These are phyloP conservation scores for Cercophora samala DNA, from an alignment of 495 filamentous ascomycete species.

Conservation along the genomic window DNA sequence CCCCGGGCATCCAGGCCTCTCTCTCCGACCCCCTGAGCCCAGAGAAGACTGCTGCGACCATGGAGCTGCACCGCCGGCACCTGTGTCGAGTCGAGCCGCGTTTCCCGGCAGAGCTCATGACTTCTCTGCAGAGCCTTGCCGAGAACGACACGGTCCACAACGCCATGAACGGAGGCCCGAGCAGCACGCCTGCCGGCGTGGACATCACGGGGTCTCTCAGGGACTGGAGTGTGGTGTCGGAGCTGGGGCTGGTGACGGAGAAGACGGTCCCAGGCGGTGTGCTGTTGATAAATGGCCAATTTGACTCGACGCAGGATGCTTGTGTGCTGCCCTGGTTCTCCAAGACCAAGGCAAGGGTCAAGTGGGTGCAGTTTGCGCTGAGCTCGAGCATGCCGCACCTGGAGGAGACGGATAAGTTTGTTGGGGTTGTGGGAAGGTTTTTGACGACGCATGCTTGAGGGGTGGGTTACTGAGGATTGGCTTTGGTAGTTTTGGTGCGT, in stretches of 20 bases:
- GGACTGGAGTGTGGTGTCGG: conserved; percentile 31
- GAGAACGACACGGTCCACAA: conserved; percentile 43
- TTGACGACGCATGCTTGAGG: conserved; percentile 7
- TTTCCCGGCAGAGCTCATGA: conserved; percentile 33
- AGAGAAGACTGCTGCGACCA: conserved; percentile 45
- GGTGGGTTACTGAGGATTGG: neutral
- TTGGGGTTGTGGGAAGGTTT: conserved; percentile 9
- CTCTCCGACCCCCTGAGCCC: conserved; percentile 14
- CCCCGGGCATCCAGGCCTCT: conserved; percentile 20
- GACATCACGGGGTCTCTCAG: conserved; percentile 34
- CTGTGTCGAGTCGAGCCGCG: conserved; percentile 38
- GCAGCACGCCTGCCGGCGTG: conserved; percentile 36
- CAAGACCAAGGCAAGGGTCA: conserved; percentile 38
- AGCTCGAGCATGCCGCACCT: conserved; percentile 14
- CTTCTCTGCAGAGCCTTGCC: conserved; percentile 30
- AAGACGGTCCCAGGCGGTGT: conserved; percentile 33
- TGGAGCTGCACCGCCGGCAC: conserved; percentile 42
- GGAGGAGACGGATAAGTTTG: conserved; percentile 21
- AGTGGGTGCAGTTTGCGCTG: conserved; percentile 40
- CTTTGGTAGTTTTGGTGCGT: neutral
- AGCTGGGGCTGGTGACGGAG: conserved; percentile 37
- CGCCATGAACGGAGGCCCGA: conserved; percentile 41
- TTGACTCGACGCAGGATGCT: conserved; percentile 49
- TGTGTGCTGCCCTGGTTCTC: conserved; percentile 45
- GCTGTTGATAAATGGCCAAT: conserved; percentile 47